Conservation (phyloP, 441 rosid species). For the Euphorbia neoarborescens region DNA sequence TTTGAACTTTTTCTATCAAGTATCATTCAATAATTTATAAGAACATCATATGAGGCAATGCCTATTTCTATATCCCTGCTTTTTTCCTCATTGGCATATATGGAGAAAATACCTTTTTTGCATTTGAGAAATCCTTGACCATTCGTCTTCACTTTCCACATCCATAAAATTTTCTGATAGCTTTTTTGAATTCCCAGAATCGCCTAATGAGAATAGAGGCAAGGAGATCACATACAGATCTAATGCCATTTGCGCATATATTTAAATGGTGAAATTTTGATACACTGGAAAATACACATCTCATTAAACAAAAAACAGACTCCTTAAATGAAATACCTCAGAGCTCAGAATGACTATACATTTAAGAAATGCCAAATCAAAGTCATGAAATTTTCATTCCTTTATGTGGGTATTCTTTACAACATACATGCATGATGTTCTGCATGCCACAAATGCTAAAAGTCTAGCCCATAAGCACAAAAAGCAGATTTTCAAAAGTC, state of each 20-base stretch:
- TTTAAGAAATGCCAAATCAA: not conserved
- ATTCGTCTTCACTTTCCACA: slow-evolving; percentile 53
- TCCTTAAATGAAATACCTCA: not conserved
- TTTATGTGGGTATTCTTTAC: not conserved
- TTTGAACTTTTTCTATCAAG: not conserved
- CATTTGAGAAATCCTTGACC: slow-evolving; percentile 52
- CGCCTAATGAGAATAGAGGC: slow-evolving; percentile 21
- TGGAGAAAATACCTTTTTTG: slow-evolving; percentile 44
- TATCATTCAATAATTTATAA: not conserved
- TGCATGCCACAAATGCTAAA: not conserved
- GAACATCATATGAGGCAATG: not conserved
- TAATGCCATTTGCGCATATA: not conserved
- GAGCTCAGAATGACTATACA: not conserved
- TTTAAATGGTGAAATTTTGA: not conserved
- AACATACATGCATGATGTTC: not conserved
- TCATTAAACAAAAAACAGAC: not conserved
- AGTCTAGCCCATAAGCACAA: not conserved
- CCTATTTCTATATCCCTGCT: not conserved
- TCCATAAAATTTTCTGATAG: slow-evolving; percentile 30
- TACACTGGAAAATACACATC: not conserved
- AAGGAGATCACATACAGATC: not conserved
- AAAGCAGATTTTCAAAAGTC: not conserved
- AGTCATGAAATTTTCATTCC: not conserved
- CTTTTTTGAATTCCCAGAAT: slow-evolving; percentile 27
- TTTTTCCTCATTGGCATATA: not conserved